Evolutionary conservation across 2,329 filamentous ascomycete species (phyloP).

Genomic region (Bipolaris oryzae): DNA sequence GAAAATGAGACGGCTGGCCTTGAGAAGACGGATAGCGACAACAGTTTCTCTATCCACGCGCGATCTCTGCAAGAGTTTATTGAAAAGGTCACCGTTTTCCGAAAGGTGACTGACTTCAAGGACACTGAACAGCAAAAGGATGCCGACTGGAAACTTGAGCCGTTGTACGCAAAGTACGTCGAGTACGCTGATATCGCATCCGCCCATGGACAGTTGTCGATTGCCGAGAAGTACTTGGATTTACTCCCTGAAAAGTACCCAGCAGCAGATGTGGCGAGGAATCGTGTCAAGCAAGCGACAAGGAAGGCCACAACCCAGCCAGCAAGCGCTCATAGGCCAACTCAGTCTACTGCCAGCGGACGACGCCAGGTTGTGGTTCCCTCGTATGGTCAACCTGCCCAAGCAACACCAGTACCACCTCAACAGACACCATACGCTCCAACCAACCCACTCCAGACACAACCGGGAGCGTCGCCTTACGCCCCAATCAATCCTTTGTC

Average conservation of each 20-base stretch:
- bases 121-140: conserved; percentile 74
- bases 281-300: conserved; percentile 83
- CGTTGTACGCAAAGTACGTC: conserved; percentile 91
- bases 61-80: conserved; percentile 89
- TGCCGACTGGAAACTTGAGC: conserved; percentile 85
- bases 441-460: conserved; percentile 36
- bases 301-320: conserved; percentile 62
- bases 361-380: conserved; percentile 47
- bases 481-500: conserved; percentile 38
- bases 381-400: conserved; percentile 33
- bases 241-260: conserved; percentile 83
- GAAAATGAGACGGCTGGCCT: conserved; percentile 80
- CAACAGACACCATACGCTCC: conserved; percentile 33
- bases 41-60: conserved; percentile 90
- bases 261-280: conserved; percentile 83
- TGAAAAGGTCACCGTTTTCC: conserved; percentile 97
- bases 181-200: conserved; percentile 97
- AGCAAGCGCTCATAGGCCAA: conserved; percentile 48
- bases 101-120: conserved; percentile 88
- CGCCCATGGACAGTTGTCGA: conserved; percentile 81
- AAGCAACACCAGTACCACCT: conserved; percentile 23
- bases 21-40: conserved; percentile 71
- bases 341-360: conserved; percentile 45
- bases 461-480: conserved; percentile 33
- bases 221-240: conserved; percentile 90